Conservation (phyloP, 129 eudicot species). For the Ambrosia trifida region DNA sequence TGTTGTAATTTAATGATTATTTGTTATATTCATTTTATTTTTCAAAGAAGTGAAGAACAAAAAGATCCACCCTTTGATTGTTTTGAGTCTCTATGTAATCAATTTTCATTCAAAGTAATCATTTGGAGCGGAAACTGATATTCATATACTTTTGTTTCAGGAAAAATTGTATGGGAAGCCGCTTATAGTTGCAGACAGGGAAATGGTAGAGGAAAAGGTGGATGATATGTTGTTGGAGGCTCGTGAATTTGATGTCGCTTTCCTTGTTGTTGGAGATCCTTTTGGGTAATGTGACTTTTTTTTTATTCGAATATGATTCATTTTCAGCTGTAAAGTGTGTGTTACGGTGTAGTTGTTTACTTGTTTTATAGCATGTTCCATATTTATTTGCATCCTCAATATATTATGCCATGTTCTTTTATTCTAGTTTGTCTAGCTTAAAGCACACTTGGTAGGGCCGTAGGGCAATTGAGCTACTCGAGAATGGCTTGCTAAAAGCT, state of each 20-base stretch:
- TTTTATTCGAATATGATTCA: too few relatives aligned
- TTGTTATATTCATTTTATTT: neutral
- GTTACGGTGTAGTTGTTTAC: neutral
- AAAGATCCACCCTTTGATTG: neutral
- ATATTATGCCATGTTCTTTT: neutral
- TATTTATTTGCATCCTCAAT: neutral
- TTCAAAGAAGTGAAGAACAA: neutral
- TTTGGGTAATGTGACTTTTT: slow-evolving; percentile 86
- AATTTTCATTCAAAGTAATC: slow-evolving; percentile 3
- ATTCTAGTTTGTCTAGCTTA: neutral
- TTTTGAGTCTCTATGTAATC: neutral
- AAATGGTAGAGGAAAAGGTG: slow-evolving; percentile 85
- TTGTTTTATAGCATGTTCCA: neutral
- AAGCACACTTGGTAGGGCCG: neutral
- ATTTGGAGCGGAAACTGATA: neutral
- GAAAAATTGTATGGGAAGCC: slow-evolving; percentile 80
- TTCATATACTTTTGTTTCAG: slow-evolving; percentile 32
- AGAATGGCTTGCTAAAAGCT: neutral
- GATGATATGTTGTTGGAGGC: slow-evolving; percentile 76
- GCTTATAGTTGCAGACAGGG: slow-evolving; percentile 66
- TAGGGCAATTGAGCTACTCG: neutral
- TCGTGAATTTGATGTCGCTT: slow-evolving; percentile 68
- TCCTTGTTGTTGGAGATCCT: slow-evolving; percentile 97
- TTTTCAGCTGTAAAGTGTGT: neutral
- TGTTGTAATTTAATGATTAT: neutral